Evolutionary conservation across 495 filamentous ascomycete genomes (phyloP).

Genomic region (Podospora australis): DNA sequence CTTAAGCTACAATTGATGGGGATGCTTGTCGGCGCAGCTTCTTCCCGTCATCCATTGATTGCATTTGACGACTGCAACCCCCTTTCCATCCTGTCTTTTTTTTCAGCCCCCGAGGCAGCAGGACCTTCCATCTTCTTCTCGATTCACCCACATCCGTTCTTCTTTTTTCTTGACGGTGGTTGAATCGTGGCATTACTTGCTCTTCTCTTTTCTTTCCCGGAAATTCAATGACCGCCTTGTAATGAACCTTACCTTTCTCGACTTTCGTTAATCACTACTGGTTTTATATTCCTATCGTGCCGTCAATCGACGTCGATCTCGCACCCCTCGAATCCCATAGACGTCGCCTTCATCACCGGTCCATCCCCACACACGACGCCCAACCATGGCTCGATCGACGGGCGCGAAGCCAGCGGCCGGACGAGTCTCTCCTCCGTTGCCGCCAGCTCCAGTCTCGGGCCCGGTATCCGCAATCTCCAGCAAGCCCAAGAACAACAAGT

Average conservation of each 20-base stretch:
- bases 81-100: slow-evolving; percentile 18
- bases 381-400: slow-evolving; percentile 37
- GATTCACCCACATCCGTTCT: not conserved
- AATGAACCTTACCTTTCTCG: slow-evolving; percentile 37
- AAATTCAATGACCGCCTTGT: slow-evolving; percentile 30
- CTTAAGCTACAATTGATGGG: slow-evolving; percentile 23
- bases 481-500: slow-evolving; percentile 32
- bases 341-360: slow-evolving; percentile 13
- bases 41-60: too few species aligned
- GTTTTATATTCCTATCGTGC: slow-evolving; percentile 11
- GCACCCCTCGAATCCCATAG: not conserved
- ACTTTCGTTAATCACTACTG: slow-evolving; percentile 42
- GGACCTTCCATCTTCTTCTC: slow-evolving; percentile 10
- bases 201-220: slow-evolving; percentile 20
- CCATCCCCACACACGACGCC: too few species aligned
- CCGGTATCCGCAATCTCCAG: not conserved
- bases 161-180: not conserved
- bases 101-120: slow-evolving; percentile 10
- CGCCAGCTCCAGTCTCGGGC: slow-evolving; percentile 1
- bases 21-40: slow-evolving; percentile 6
- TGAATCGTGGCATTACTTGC: not conserved
- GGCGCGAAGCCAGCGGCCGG: slow-evolving; percentile 35
- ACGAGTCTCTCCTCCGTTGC: slow-evolving; percentile 22
- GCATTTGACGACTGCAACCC: slow-evolving; percentile 16
- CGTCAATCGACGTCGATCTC: slow-evolving; percentile 2